A percentile compares a stretch with the other conserved stretches of the same genome.
phyloP scores from a whole-genome alignment of 306 rosid species.

The Trifolium dubium region DNA sequence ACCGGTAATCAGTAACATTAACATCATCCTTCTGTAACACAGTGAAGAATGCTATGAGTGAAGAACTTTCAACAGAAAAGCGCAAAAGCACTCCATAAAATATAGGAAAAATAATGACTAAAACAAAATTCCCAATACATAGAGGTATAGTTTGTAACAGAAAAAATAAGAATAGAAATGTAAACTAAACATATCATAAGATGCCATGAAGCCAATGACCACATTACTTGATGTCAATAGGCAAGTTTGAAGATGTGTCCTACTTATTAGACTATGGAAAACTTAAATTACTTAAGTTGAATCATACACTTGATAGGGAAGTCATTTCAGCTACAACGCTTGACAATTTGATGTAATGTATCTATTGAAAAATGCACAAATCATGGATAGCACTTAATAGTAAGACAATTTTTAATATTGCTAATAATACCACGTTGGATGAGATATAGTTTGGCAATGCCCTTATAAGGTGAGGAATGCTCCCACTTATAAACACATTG shows the following conservation, averaged over 20 bases:
- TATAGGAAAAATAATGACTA: constrained; percentile 34
- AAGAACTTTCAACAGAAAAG: constrained; percentile 40
- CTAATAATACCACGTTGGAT: too few species aligned
- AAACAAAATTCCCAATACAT: background rate
- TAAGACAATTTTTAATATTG: background rate
- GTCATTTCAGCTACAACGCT: constrained; percentile 8
- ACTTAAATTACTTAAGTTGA: constrained; percentile 6
- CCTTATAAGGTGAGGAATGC: too few species aligned
- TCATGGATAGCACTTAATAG: constrained; percentile 17
- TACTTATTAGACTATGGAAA: constrained; percentile 30
- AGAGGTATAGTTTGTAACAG: constrained; percentile 1
- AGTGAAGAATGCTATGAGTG: constrained; percentile 42
- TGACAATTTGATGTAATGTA: constrained; percentile 8
- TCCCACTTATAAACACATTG: too few species aligned
- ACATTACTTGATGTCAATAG: constrained; percentile 10
- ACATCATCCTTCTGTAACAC: constrained; percentile 79
- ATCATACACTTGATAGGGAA: constrained; percentile 2
- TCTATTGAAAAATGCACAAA: constrained; percentile 22
- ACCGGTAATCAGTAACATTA: constrained; percentile 61
- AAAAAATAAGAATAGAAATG: constrained; percentile 26
- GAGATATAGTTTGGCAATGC: too few species aligned
- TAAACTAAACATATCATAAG: constrained; percentile 16
- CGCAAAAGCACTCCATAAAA: constrained; percentile 29
- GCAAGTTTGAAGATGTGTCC: constrained; percentile 16
- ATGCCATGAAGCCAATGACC: constrained; percentile 2